A percentile compares a stretch with the other conserved stretches of the same genome.
These are phyloP conservation scores for Diaporthe helianthi DNA, from an alignment of 2,329 filamentous ascomycete genomes.

Conservation along the genomic window DNA sequence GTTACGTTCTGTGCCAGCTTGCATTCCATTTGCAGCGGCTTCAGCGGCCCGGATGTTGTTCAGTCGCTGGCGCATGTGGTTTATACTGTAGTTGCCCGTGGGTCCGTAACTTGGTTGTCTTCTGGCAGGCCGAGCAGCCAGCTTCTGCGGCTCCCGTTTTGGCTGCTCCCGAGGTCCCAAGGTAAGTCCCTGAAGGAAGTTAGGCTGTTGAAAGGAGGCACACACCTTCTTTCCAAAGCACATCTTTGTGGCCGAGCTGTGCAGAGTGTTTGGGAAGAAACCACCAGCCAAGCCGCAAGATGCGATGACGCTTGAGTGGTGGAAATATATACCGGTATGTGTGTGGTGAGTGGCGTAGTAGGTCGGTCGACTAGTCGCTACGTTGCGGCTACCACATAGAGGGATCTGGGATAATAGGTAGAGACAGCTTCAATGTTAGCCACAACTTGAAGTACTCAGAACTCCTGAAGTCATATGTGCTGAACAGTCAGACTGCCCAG, in stretches of 20 bases:
- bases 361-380: background rate
- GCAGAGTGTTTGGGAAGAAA: background rate
- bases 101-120: background rate
- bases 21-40: background rate
- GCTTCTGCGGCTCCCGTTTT: background rate
- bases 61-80: background rate
- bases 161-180: background rate
- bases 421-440: background rate
- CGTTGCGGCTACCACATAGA: background rate
- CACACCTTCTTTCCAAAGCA: slow-evolving; percentile 27
- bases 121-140: slow-evolving; percentile 10
- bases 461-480: background rate
- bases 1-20: background rate
- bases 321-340: too few species aligned
- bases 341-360: background rate
- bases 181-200: background rate
- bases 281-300: too few species aligned
- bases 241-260: background rate
- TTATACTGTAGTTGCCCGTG: background rate
- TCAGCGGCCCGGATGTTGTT: background rate
- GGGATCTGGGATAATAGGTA: background rate
- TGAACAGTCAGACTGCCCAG: too few species aligned
- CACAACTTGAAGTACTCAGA: background rate
- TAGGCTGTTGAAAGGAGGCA: too few species aligned
- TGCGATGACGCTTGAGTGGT: too few species aligned